Conservation (phyloP, 768 basidiomycete species). For the Albatrellus ellisii region DNA sequence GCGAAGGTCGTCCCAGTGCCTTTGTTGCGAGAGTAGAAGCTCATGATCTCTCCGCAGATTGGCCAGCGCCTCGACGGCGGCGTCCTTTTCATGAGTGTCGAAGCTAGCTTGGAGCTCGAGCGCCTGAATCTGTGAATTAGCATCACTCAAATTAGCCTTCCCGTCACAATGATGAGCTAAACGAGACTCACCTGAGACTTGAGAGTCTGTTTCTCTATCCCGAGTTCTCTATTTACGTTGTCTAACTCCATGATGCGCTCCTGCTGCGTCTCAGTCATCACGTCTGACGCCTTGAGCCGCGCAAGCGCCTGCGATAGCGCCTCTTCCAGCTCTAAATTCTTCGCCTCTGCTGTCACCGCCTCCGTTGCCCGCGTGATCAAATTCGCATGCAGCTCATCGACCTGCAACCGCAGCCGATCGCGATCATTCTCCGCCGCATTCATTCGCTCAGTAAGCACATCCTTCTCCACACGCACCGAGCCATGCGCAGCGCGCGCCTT, state of each 20-base stretch:
- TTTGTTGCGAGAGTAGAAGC: conserved; percentile 44
- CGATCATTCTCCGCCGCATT: conserved; percentile 48
- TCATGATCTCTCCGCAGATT: conserved; percentile 50
- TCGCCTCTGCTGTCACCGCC: conserved; percentile 30
- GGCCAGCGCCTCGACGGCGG: conserved; percentile 34
- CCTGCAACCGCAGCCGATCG: conserved; percentile 40
- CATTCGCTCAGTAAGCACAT: conserved; percentile 51
- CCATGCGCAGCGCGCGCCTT: conserved; percentile 71
- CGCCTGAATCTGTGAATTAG: conserved; percentile 35
- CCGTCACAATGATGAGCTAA: conserved; percentile 8
- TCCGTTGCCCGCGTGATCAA: conserved; percentile 33
- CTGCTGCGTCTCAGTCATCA: conserved; percentile 43
- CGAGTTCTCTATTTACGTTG: conserved; percentile 39
- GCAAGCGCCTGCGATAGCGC: conserved; percentile 63
- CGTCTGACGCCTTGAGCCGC: conserved; percentile 61
- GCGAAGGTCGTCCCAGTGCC: conserved; percentile 69
- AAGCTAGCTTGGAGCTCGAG: conserved; percentile 46
- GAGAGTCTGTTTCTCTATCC: conserved; percentile 41
- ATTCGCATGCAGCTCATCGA: conserved; percentile 39
- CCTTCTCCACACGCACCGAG: conserved; percentile 74
- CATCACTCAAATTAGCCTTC: conserved; percentile 5
- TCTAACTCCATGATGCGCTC: conserved; percentile 52
- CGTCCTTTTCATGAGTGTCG: conserved; percentile 50
- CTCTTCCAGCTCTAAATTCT: conserved; percentile 52
- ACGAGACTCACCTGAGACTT: conserved; percentile 40